Evolutionary conservation across 495 filamentous ascomycete species (phyloP), one percentile per base, ranked within the genome.

Genomic region (Aspergillus ostianus): DNA sequence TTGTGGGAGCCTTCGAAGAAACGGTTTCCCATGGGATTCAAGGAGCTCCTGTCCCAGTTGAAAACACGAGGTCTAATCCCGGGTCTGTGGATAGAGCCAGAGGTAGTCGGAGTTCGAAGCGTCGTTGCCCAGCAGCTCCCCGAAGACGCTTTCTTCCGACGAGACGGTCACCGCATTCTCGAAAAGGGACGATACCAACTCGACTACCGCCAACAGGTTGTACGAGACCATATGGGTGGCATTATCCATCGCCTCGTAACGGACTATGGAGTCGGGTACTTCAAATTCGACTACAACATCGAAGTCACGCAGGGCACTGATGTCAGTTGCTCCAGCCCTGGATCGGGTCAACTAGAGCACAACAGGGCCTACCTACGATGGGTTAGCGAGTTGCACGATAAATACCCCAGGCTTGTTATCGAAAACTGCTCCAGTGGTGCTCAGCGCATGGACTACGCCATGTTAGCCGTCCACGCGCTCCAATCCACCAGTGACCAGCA

Each of bases 271-370:
- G 60, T 64, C 19, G 64, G 64, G 1, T 70, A 67, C 52, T 70
- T 67, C 64, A 67, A 67, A 19, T 70, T 70, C 53, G 67, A 70
- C 55, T 67, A 67, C 53, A 67, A 70, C 18, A 70, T 69, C 46
- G 59, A 69, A 13, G 62, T 67, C 27, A 57, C 54, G 18, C 57
- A 64, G 26, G 67, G 67, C 12, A 69, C 67, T 13, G 67, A 69
- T 52, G 36, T 61, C 20, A 20, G 47, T 47, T 56, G 55, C 36
- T 59, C 51, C 1, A 64, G 55, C 32, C 59, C 65, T 10, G 65
- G 61, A 9, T 19, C 58, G 6, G 65, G 53, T 1, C 65, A 67
- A 26, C 44, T 67, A 5, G 55, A 56, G 1, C 65, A 67, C 36
- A 64, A 67, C 29, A 58, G 62, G 2, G 65, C 61, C 6, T 67